phyloP scores from a whole-genome alignment of 2,329 filamentous ascomycete genomes.

The Aspergillus novoparasiticus region DNA sequence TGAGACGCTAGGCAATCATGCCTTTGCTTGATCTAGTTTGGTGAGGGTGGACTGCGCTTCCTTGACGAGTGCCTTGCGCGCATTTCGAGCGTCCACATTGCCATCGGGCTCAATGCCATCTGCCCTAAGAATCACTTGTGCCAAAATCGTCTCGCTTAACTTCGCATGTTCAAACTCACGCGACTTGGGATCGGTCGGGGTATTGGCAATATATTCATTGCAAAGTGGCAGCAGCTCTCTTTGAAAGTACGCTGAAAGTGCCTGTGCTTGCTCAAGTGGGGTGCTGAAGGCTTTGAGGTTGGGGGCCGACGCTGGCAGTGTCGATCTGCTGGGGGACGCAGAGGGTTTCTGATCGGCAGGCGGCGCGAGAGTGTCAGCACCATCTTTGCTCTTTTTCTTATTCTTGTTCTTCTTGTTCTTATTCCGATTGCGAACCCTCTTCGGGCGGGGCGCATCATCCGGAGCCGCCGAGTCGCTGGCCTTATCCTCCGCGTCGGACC shows the following conservation, averaged over 20 bases:
- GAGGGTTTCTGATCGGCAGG: conserved; percentile 21
- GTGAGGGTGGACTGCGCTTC: conserved; percentile 45
- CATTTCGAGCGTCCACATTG: conserved; percentile 57
- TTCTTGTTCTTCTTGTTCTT: conserved; percentile 30
- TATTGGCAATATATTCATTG: conserved; percentile 40
- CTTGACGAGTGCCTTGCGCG: conserved; percentile 48
- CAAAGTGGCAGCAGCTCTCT: conserved; percentile 42
- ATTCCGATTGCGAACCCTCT: conserved; percentile 13
- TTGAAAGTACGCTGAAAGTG: conserved; percentile 40
- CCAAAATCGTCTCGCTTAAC: conserved; percentile 47
- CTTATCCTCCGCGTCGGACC: conserved; percentile 32
- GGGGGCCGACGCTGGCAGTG: conserved; percentile 34
- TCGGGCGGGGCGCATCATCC: conserved; percentile 16
- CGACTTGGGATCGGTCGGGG: conserved; percentile 43
- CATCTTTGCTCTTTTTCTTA: conserved; percentile 29
- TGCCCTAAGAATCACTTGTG: conserved; percentile 55
- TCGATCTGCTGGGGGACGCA: conserved; percentile 16
- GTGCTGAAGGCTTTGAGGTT: conserved; percentile 36
- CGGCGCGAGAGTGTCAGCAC: conserved; percentile 19
- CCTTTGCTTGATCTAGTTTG: conserved; percentile 37
- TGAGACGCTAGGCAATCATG: background rate
- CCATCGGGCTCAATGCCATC: conserved; percentile 76
- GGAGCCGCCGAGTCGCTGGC: conserved; percentile 21
- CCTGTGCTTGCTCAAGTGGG: conserved; percentile 42
- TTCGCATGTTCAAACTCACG: conserved; percentile 48